Evolutionary conservation across 352 stramenopile genomes (phyloP).

Genomic region (Thalassiosira mediterranea): DNA sequence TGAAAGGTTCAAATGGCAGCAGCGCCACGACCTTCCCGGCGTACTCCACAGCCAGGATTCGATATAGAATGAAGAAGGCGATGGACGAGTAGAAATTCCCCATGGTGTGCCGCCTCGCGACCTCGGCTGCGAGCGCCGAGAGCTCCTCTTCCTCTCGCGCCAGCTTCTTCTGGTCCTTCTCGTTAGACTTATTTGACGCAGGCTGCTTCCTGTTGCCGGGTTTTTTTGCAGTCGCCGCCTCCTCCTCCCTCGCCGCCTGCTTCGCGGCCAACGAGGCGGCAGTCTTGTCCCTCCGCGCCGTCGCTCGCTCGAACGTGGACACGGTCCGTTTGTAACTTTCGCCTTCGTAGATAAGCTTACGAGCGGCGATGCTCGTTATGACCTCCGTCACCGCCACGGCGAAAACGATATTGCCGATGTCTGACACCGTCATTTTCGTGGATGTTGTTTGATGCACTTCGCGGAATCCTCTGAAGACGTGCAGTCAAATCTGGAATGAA

Average conservation of each 20-base stretch:
- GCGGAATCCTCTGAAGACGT: too few relatives aligned
- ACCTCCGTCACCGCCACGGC: conserved; percentile 61
- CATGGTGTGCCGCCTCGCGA: conserved; percentile 56
- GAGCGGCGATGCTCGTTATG: conserved; percentile 54
- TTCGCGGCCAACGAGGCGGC: conserved; percentile 38
- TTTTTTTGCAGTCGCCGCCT: conserved; percentile 1
- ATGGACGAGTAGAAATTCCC: conserved; percentile 61
- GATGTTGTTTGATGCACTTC: too few relatives aligned
- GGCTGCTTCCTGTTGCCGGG: conserved; percentile 30
- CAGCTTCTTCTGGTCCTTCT: conserved; percentile 66
- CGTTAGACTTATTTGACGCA: conserved; percentile 30
- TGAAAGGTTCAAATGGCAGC: conserved; percentile 72
- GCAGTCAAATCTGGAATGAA: too few relatives aligned
- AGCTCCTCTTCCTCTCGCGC: conserved; percentile 66
- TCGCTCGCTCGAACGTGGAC: conserved; percentile 52
- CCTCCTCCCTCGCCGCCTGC: conserved; percentile 12
- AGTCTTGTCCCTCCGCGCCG: conserved; percentile 50
- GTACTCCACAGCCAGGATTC: conserved; percentile 73
- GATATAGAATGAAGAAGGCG: conserved; percentile 73
- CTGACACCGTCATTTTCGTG: conserved; percentile 69
- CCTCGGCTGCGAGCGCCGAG: conserved; percentile 34
- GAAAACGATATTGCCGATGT: conserved; percentile 69
- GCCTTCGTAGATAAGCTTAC: conserved; percentile 61
- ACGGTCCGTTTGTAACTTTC: conserved; percentile 63
- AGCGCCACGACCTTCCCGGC: conserved; percentile 73